Evolutionary conservation across 2,329 filamentous ascomycete genomes (phyloP), one percentile per base, ranked within the genome.

Genomic region (Beauveria australis): DNA sequence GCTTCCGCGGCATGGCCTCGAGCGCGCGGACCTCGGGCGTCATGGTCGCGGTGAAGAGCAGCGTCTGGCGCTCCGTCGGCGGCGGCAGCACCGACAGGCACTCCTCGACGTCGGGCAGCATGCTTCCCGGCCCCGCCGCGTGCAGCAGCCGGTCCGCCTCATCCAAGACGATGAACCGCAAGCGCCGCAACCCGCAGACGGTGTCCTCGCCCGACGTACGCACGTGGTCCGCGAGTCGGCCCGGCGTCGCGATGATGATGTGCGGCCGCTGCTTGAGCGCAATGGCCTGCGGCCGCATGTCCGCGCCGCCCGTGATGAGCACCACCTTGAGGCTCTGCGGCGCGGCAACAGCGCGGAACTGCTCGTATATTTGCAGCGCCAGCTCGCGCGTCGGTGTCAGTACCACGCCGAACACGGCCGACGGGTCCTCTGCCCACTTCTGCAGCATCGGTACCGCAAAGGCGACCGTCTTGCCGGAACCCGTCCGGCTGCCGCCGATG

Each of bases 391-490:
- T 96, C 22, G 92, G 92, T 9, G 94, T 99, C 69, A 99, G 76
- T 16, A 99, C 84, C 6, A 99, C 78, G 2, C 86, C 93, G 73
- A 91, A 99, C 67, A 97, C 93, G 48, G 91, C 94, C 62, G 88
- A 88, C 1, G 94, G 94, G 76, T 99, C 92, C 70, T 92, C 84
- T 2, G 93, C 86, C 92, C 92, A 97, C 73, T 88, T 89, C 72
- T 97, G 93, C 64, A 99, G 78, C 63, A 99, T 96, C 0, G 94
- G 94, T 10, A 92, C 91, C 1, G 93, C 90, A 74, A 99, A 99
- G 1, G 94, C 92, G 48, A 97, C 87, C 3, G 94, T 99, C 78
- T 99, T 99, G 75, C 94, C 94, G 14, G 93, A 97, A 79, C 94
- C 94, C 0, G 94, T 99, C 64, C 92, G 83, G 70, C 91, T 96